Evolutionary conservation across 1,284 basidiomycete genomes (phyloP).

Genomic region (Laetiporus sulphureus): DNA sequence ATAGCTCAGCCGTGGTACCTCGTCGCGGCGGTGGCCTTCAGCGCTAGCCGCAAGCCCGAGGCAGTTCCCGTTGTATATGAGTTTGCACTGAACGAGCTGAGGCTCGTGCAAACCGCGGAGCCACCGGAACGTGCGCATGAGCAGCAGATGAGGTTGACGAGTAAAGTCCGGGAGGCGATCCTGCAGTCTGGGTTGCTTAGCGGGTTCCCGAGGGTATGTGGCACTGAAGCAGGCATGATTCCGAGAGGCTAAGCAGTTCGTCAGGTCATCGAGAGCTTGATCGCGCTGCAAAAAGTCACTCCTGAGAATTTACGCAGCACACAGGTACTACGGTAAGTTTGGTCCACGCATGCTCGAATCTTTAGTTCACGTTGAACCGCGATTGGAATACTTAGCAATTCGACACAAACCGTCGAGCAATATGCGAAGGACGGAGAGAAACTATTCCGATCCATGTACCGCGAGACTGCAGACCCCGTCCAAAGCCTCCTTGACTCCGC

Average conservation of each 20-base stretch:
- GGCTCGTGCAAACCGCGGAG: conserved; percentile 17
- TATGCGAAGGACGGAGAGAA: conserved; percentile 34
- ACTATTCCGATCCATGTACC: conserved; percentile 43
- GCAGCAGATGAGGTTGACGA: conserved; percentile 34
- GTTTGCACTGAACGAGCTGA: conserved; percentile 37
- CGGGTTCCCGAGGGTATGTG: conserved; percentile 42
- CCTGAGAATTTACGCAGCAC: conserved; percentile 28
- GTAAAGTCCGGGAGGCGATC: conserved; percentile 47
- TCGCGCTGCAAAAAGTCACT: conserved; percentile 26
- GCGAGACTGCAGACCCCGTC: conserved; percentile 38
- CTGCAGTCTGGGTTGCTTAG: conserved; percentile 49
- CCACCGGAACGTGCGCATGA: conserved; percentile 20
- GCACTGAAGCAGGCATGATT: not conserved
- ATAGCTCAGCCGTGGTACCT: conserved; percentile 48
- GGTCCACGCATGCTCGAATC: not conserved
- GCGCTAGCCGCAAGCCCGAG: conserved; percentile 48
- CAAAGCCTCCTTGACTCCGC: conserved; percentile 36
- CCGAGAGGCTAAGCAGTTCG: not conserved
- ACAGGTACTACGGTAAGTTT: conserved; percentile 22
- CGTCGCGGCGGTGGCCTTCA: conserved; percentile 46
- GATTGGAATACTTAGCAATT: conserved; percentile 26
- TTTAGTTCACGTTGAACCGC: not conserved
- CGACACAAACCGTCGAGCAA: conserved; percentile 31
- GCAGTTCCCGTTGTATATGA: conserved; percentile 47
- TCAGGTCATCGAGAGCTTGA: conserved; percentile 28